phyloP scores from a whole-genome alignment of 2,329 filamentous ascomycete genomes.

The Xylariales sp. region DNA sequence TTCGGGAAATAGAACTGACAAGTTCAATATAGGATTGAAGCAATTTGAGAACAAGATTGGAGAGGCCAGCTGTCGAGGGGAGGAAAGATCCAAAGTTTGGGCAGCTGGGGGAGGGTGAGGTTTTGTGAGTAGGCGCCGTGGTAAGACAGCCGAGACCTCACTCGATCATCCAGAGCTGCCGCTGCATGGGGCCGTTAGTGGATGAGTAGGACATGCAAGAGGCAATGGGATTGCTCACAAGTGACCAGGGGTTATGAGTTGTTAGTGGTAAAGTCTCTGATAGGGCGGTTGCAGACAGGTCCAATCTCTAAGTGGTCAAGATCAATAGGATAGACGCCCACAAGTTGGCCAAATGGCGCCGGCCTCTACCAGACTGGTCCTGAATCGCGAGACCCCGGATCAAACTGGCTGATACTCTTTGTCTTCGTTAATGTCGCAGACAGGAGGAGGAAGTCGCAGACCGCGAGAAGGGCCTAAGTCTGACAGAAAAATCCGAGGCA shows the following conservation, averaged over 20 bases:
- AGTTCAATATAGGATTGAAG: slow-evolving; percentile 30
- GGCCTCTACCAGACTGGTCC: slow-evolving; percentile 17
- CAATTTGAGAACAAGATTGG: slow-evolving; percentile 32
- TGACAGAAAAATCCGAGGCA: slow-evolving; percentile 9
- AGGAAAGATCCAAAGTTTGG: slow-evolving; percentile 30
- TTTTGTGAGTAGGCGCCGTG: slow-evolving; percentile 51
- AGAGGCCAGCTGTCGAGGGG: slow-evolving; percentile 55
- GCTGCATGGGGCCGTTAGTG: slow-evolving; percentile 36
- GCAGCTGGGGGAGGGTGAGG: slow-evolving; percentile 37
- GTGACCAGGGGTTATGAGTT: slow-evolving; percentile 33
- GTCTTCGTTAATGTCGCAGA: slow-evolving; percentile 15
- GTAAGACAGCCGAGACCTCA: slow-evolving; percentile 26
- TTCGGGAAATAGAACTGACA: slow-evolving; percentile 22
- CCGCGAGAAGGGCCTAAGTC: slow-evolving; percentile 3
- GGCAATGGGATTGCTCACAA: slow-evolving; percentile 37
- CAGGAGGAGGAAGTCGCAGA: slow-evolving; percentile 16
- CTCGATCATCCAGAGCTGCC: slow-evolving; percentile 23
- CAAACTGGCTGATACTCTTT: slow-evolving; percentile 7
- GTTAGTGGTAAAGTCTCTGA: slow-evolving; percentile 31
- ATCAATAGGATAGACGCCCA: slow-evolving; percentile 42
- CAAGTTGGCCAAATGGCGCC: slow-evolving; percentile 31
- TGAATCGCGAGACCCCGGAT: slow-evolving; percentile 15
- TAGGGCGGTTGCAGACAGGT: slow-evolving; percentile 33
- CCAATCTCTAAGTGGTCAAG: slow-evolving; percentile 36
- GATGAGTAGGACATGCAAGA: slow-evolving; percentile 30